Evolutionary conservation across 2,329 filamentous ascomycete genomes (phyloP).

Genomic region (Diaporthe aspalathi): DNA sequence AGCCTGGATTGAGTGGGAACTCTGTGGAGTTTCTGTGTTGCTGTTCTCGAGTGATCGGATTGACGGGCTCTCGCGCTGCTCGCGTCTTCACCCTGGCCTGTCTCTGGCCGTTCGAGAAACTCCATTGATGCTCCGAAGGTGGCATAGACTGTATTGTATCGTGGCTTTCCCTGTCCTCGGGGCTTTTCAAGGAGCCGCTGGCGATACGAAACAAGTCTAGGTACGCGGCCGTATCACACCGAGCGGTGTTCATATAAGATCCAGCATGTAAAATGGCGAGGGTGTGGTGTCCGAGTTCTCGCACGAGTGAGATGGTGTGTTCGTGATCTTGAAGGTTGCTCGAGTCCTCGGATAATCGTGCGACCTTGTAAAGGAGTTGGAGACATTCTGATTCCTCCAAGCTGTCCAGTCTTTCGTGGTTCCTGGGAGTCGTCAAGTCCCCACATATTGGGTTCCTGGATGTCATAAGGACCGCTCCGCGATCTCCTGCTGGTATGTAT

Average conservation of each 20-base stretch:
- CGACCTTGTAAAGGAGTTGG: neutral
- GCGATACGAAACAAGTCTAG: neutral
- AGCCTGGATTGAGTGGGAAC: too few species aligned
- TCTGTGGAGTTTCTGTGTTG: too few species aligned
- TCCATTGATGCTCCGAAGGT: neutral
- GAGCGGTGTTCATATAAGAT: neutral
- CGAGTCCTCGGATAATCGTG: neutral
- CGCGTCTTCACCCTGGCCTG: neutral
- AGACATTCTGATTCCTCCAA: neutral
- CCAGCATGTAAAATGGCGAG: neutral
- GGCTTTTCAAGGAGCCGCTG: neutral
- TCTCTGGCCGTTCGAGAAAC: neutral
- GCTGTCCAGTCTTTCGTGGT: rapidly evolving
- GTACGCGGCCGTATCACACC: neutral
- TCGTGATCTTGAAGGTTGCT: too few species aligned
- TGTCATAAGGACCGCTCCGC: neutral
- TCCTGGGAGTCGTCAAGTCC: too few species aligned
- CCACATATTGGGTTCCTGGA: neutral
- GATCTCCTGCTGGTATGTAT: neutral
- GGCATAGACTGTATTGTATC: neutral
- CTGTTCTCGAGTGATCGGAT: too few species aligned
- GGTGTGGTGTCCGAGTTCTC: neutral
- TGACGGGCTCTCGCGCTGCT: too few species aligned
- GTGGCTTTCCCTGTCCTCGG: neutral
- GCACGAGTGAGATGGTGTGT: neutral